Conservation (phyloP, 2,329 filamentous ascomycete species). For the Scytalidium sp. region DNA sequence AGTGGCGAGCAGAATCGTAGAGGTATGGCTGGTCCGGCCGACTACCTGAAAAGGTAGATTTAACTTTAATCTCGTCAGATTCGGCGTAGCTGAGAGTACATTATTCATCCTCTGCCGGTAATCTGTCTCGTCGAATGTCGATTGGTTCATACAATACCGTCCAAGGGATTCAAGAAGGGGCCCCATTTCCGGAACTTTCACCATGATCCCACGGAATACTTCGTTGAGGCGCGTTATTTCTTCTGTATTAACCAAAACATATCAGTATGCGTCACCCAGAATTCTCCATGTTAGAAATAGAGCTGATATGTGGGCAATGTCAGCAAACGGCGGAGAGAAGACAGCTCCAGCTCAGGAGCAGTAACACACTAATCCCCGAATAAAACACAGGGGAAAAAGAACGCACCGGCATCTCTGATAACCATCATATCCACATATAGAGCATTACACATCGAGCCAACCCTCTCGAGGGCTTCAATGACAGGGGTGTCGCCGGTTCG, state of each 20-base stretch:
- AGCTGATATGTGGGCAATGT: no score
- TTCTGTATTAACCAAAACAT: conserved; percentile 32
- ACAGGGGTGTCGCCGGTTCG: conserved; percentile 28
- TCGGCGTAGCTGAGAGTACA: conserved; percentile 42
- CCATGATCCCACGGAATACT: conserved; percentile 39
- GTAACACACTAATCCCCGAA: no score
- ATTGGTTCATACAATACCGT: conserved; percentile 45
- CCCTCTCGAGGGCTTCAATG: conserved; percentile 39
- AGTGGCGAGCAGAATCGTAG: conserved; percentile 51
- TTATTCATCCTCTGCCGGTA: conserved; percentile 38
- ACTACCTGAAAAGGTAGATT: conserved; percentile 51
- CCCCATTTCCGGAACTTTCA: conserved; percentile 38
- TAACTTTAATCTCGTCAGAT: conserved; percentile 43
- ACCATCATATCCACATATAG: conserved; percentile 52
- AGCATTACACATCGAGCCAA: conserved; percentile 45
- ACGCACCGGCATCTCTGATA: conserved; percentile 47
- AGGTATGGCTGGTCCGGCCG: conserved; percentile 40
- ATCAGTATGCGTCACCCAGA: conserved; percentile 8
- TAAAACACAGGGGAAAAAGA: not conserved
- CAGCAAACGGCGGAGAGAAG: no score
- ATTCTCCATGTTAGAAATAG: not conserved
- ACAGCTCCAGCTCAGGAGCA: no score
- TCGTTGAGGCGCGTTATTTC: conserved; percentile 46
- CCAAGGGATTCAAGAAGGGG: conserved; percentile 41
- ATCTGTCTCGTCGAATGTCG: conserved; percentile 47